These are phyloP conservation scores for Clonostachys byssicola DNA, from an alignment of 2,329 filamentous ascomycete species.

Conservation along the genomic window DNA sequence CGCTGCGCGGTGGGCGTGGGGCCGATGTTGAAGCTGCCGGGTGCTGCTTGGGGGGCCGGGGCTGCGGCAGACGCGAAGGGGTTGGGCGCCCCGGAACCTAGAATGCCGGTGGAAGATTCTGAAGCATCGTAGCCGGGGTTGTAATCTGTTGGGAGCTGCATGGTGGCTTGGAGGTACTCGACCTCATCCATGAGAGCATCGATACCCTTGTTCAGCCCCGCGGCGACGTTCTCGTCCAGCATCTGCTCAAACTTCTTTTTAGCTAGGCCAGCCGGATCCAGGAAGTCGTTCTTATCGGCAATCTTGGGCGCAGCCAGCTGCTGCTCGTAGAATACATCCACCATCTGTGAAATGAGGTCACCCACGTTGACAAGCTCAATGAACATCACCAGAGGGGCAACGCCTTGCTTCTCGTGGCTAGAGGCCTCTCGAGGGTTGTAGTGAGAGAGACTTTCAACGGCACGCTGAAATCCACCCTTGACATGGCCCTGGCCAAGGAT, in stretches of 20 bases:
- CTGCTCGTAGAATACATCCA: conserved; percentile 97
- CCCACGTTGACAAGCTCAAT: conserved; percentile 97
- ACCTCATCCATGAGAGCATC: conserved; percentile 98
- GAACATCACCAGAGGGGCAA: conserved; percentile 90
- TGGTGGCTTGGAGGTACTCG: conserved; percentile 88
- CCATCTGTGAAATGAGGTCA: conserved; percentile 97
- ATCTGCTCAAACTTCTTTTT: conserved; percentile 99
- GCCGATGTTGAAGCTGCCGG: conserved; percentile 40
- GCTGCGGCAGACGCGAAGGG: not conserved
- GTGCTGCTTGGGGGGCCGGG: not conserved
- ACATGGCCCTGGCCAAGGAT: conserved; percentile 85
- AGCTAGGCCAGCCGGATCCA: conserved; percentile 85
- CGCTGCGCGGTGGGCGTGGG: conserved; percentile 75
- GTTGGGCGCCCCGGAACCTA: conserved; percentile 10
- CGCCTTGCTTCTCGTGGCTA: conserved; percentile 66
- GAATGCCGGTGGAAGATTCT: conserved; percentile 5
- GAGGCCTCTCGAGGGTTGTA: conserved; percentile 86
- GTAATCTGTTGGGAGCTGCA: conserved; percentile 83
- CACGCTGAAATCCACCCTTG: conserved; percentile 89
- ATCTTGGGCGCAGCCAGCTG: conserved; percentile 81
- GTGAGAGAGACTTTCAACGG: conserved; percentile 81
- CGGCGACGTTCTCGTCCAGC: conserved; percentile 94
- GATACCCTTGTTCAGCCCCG: conserved; percentile 94
- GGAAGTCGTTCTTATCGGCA: conserved; percentile 88
- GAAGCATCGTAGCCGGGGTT: conserved; percentile 54